phyloP scores from a whole-genome alignment of 2,329 filamentous ascomycete genomes.

The Emydomyces testavorans region DNA sequence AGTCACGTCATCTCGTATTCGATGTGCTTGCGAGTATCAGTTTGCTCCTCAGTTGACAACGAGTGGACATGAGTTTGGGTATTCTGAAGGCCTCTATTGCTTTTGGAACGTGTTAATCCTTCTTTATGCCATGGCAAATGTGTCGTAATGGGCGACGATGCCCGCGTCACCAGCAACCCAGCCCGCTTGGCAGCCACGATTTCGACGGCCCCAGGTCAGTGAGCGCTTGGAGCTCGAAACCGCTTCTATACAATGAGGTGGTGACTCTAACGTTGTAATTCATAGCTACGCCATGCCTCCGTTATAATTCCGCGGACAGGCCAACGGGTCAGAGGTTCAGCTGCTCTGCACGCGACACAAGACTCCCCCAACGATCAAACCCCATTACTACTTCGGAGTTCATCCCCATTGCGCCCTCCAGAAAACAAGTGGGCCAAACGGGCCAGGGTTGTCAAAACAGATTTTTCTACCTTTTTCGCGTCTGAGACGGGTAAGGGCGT shows the following conservation, averaged over 20 bases:
- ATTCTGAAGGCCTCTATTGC: too few species aligned
- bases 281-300: slow-evolving; percentile 65
- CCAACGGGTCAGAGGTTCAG: slow-evolving; percentile 66
- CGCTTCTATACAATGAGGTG: background rate
- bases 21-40: background rate
- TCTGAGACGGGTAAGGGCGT: slow-evolving; percentile 69
- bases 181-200: slow-evolving; percentile 1
- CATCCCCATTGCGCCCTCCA: slow-evolving; percentile 12
- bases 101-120: background rate
- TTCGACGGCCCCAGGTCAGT: slow-evolving; percentile 2
- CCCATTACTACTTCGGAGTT: slow-evolving; percentile 25
- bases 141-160: slow-evolving; percentile 3
- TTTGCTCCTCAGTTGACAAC: too few species aligned
- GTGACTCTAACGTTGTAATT: background rate
- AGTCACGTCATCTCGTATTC: slow-evolving; percentile 6
- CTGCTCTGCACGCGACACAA: slow-evolving; percentile 33
- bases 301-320: slow-evolving; percentile 80
- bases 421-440: slow-evolving; percentile 18
- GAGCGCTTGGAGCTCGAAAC: background rate
- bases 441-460: slow-evolving; percentile 30
- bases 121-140: background rate
- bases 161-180: background rate
- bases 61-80: background rate
- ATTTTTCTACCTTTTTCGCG: slow-evolving; percentile 46
- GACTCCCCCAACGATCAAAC: slow-evolving; percentile 33